Percentiles rank a stretch among this genome's conserved stretches.
Conservation (phyloP, 805 yeast species). For the Zygoascus bituminiphila region DNA sequence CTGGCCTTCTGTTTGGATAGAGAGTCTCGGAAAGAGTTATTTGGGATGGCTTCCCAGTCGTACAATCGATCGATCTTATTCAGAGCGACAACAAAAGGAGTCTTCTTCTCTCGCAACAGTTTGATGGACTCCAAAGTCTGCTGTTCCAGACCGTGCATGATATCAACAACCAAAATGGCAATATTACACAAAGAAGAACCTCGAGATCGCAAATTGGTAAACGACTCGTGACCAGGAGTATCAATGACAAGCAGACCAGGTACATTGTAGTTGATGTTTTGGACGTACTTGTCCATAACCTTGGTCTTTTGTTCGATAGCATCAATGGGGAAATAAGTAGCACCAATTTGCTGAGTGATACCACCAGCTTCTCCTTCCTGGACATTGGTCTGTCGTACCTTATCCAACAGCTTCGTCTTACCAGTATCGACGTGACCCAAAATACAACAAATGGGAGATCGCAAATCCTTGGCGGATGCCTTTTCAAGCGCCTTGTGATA, state of each 20-base stretch:
- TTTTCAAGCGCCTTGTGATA: conserved; percentile 29
- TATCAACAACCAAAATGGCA: conserved; percentile 96
- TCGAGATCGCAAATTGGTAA: conserved; percentile 93
- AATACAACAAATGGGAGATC: conserved; percentile 99
- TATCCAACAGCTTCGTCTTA: conserved; percentile 93
- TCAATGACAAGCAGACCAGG: conserved; percentile 96
- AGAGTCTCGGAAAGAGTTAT: conserved; percentile 94
- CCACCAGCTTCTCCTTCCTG: conserved; percentile 99
- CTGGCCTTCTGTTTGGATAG: conserved; percentile 71
- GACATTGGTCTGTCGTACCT: conserved; percentile 96
- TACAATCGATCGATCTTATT: conserved; percentile 96
- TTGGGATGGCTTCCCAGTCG: conserved; percentile 86
- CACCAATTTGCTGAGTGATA: conserved; percentile 99
- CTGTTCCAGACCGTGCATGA: conserved; percentile 98
- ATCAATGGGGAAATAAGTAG: conserved; percentile 96
- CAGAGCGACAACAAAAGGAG: conserved; percentile 94
- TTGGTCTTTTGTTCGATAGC: conserved; percentile 87
- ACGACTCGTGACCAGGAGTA: conserved; percentile 99
- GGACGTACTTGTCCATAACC: conserved; percentile 81
- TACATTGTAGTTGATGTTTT: conserved; percentile 72
- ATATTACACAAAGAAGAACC: conserved; percentile 99
- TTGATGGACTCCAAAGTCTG: conserved; percentile 93
- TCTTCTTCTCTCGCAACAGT: conserved; percentile 89
- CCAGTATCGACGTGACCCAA: conserved; percentile 99
- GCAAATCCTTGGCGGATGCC: conserved; percentile 49